phyloP scores from a whole-genome alignment of 2,329 filamentous ascomycete species.

The Fusarium sp. region DNA sequence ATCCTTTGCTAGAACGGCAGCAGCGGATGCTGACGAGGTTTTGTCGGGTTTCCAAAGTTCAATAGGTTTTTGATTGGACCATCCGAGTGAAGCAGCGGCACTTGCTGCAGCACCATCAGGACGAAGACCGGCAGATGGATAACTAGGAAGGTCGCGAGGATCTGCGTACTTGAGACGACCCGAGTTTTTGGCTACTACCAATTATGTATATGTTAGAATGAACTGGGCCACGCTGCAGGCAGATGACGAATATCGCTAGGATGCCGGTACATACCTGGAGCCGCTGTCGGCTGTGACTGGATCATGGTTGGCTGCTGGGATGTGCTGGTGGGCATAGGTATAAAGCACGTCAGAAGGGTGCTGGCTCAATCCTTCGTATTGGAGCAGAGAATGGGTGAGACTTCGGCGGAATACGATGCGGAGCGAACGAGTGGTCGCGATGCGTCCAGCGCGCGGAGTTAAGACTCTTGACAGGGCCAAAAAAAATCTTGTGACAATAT shows the following conservation, averaged over 20 bases:
- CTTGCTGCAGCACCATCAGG: constrained; percentile 73
- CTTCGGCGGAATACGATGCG: constrained; percentile 8
- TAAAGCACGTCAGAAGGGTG: constrained; percentile 27
- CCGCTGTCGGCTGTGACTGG: constrained; percentile 42
- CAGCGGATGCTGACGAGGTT: constrained; percentile 63
- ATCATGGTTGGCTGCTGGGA: constrained; percentile 48
- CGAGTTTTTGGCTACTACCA: constrained; percentile 49
- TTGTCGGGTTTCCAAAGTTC: constrained; percentile 76
- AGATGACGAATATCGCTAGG: constrained; percentile 25
- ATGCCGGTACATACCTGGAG: constrained; percentile 44
- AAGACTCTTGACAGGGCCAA: constrained; percentile 14
- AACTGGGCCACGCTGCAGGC: constrained; percentile 19
- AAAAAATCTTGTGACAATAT: constrained; percentile 9
- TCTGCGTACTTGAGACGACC: constrained; percentile 77
- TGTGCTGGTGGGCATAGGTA: constrained; percentile 32
- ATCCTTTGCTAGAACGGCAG: constrained; percentile 59
- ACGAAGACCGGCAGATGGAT: constrained; percentile 74
- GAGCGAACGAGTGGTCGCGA: constrained; percentile 16
- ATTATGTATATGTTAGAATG: constrained; percentile 37
- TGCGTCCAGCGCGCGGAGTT: constrained; percentile 15
- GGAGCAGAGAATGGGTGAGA: constrained; percentile 26
- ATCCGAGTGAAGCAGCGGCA: constrained; percentile 80
- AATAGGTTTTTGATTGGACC: constrained; percentile 75
- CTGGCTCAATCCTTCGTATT: constrained; percentile 36
- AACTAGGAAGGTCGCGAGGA: constrained; percentile 80